Conservation (phyloP, 2,329 filamentous ascomycete genomes). For the Onygena corvina region DNA sequence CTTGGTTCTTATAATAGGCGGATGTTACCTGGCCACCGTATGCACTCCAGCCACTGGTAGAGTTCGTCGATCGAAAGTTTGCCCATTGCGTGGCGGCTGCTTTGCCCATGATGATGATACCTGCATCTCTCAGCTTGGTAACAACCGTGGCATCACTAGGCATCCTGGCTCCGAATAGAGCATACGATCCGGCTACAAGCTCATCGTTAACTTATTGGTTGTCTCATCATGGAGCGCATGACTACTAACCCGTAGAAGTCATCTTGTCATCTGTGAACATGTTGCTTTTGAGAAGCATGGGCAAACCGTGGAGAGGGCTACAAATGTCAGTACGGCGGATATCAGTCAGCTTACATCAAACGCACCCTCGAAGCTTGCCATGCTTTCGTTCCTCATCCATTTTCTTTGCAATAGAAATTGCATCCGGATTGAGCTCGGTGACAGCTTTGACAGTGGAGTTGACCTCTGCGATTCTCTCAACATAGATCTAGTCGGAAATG, state of each 20-base stretch:
- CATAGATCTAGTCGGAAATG: slow-evolving; percentile 35
- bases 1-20: slow-evolving; percentile 50
- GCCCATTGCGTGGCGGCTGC: slow-evolving; percentile 54
- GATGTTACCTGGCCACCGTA: slow-evolving; percentile 51
- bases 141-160: slow-evolving; percentile 48
- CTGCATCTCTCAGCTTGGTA: slow-evolving; percentile 47
- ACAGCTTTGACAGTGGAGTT: slow-evolving; percentile 43
- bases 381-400: slow-evolving; percentile 46
- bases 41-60: slow-evolving; percentile 51
- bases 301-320: slow-evolving; percentile 56
- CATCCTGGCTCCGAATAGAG: slow-evolving; percentile 48
- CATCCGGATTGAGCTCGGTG: slow-evolving; percentile 52
- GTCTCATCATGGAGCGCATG: slow-evolving; percentile 43
- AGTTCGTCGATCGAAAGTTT: slow-evolving; percentile 47
- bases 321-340: slow-evolving; percentile 16
- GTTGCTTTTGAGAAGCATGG: slow-evolving; percentile 59
- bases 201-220: neutral
- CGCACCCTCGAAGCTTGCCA: slow-evolving; percentile 33
- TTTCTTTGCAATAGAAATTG: slow-evolving; percentile 44
- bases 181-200: slow-evolving; percentile 46
- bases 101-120: slow-evolving; percentile 55
- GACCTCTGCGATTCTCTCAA: slow-evolving; percentile 41
- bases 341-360: neutral
- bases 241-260: slow-evolving; percentile 44
- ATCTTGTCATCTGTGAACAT: slow-evolving; percentile 52